A percentile compares a stretch with the other conserved stretches of the same genome.
Conservation (phyloP, 805 yeast species). For the Sungouiella thailandica region DNA sequence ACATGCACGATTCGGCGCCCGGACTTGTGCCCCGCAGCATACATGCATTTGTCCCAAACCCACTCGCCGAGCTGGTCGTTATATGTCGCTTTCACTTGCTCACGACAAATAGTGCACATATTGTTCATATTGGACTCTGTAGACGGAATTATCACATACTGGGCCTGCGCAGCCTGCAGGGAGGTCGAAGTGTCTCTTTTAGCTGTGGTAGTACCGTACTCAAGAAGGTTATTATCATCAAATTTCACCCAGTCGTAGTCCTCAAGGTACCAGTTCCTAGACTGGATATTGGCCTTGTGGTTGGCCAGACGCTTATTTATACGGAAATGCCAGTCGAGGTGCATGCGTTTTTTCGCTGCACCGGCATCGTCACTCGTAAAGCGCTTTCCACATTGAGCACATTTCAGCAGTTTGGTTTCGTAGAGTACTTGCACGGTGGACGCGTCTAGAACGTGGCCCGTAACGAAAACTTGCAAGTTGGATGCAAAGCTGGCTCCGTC, state of each 20-base stretch:
- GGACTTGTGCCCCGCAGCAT: slow-evolving; percentile 31
- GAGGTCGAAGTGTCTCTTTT: slow-evolving; percentile 3
- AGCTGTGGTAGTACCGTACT: slow-evolving; percentile 17
- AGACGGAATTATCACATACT: slow-evolving; percentile 62
- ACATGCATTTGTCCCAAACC: slow-evolving; percentile 40
- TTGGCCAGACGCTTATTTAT: slow-evolving; percentile 65
- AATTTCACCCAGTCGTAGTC: slow-evolving; percentile 69
- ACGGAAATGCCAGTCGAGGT: slow-evolving; percentile 95
- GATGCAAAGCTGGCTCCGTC: not conserved
- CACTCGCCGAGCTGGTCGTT: slow-evolving; percentile 43
- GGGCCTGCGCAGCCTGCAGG: slow-evolving; percentile 1
- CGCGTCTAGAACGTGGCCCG: slow-evolving; percentile 29
- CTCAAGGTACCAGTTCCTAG: slow-evolving; percentile 77
- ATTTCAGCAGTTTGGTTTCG: slow-evolving; percentile 67
- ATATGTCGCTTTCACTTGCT: slow-evolving; percentile 37
- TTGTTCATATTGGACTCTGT: slow-evolving; percentile 48
- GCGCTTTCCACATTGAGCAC: slow-evolving; percentile 86
- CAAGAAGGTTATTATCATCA: slow-evolving; percentile 55
- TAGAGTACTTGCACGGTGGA: slow-evolving; percentile 40
- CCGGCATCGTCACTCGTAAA: slow-evolving; percentile 62
- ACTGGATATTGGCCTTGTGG: slow-evolving; percentile 45
- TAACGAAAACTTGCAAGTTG: slow-evolving; percentile 34
- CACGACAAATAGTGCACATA: slow-evolving; percentile 39
- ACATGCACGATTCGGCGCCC: slow-evolving; percentile 38
- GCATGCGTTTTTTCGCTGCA: slow-evolving; percentile 49